phyloP scores from a whole-genome alignment of 176 grass and related monocot species.

The Avena atlantica region DNA sequence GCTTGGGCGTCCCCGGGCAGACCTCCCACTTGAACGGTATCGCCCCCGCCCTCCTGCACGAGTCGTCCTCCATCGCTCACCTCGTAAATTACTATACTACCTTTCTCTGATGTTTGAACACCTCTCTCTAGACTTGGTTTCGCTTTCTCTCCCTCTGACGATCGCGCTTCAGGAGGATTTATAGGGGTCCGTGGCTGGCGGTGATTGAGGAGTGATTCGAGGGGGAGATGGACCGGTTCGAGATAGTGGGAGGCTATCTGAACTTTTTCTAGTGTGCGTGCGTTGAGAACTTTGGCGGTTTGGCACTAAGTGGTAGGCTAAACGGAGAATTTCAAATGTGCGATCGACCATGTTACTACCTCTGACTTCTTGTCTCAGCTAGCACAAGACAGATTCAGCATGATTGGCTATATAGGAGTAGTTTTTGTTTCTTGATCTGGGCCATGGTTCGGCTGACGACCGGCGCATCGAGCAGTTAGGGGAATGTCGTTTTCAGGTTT shows the following conservation, averaged over 20 bases:
- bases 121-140: background rate
- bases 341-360: conserved; percentile 37
- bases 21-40: conserved; percentile 94
- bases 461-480: conserved; percentile 41
- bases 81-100: background rate
- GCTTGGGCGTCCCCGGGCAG: conserved; percentile 73
- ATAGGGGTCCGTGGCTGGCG: conserved; percentile 31
- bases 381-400: background rate
- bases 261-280: conserved; percentile 18
- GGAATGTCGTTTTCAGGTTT: conserved; percentile 42
- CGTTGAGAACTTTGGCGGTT: conserved; percentile 38
- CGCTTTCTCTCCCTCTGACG: background rate
- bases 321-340: conserved; percentile 1
- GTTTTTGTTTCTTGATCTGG: background rate
- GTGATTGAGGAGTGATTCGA: conserved; percentile 65
- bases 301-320: conserved; percentile 45
- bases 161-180: conserved; percentile 4
- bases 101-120: background rate
- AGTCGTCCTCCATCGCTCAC: conserved; percentile 63
- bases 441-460: conserved; percentile 1
- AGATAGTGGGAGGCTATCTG: conserved; percentile 32
- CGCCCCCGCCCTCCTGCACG: conserved; percentile 71
- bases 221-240: conserved; percentile 33
- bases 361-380: conserved; percentile 31
- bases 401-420: background rate